Base-by-base conservation (phyloP, 2,329 filamentous ascomycete species). In the Emydomyces testavorans region DNA sequence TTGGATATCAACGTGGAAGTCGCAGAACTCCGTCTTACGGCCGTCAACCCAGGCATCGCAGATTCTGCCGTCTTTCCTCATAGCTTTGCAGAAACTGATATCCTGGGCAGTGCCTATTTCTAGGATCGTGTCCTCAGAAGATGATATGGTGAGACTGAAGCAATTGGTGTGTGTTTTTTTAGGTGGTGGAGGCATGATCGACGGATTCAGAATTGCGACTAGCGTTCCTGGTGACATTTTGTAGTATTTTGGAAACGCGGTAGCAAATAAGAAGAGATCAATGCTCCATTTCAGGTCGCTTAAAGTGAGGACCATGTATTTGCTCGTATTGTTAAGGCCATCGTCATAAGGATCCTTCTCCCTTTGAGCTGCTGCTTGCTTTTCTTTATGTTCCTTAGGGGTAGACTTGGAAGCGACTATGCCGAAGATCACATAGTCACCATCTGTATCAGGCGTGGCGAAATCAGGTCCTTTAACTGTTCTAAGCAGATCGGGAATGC, bases 181-280 rank as follows among this genome's bases (percentile, higher is more conserved):
- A 1, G 79, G 79, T 0, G 84, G 83, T 0, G 90, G 90, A 2
- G 90, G 87, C 80, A 98, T 85, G 56, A 96, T 83, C 15, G 74
- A 80, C 1, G 92, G 92, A 60, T 98, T 98, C 24, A 98, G 73
- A 21, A 98, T 85, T 4, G 90, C 92, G 48, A 98, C 73, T 1
- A 96, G 76, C 0, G 89, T 95, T n/a, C 92, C 92, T 1, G 86
- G 78, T 0, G 81, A 81, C n/a, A 96, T 71, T 61, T 94, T 94
- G 83, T 90, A 96, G 69, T 92, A 98, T 47, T 85, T 80, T 13
- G 85, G 82, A 58, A 96, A 95, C 5, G 87, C 93, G 0, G 83
- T 80, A 58, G 85, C 85, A 66, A 98, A 98, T 11, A 98, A 77
- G 58, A 88, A 96, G 35, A 96, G 75, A 54, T 96, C 89, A 10